Evolutionary conservation across 176 grass and related monocot species (phyloP), one percentile per base, ranked within the genome.

Genomic region (Aegilops tauschii): DNA sequence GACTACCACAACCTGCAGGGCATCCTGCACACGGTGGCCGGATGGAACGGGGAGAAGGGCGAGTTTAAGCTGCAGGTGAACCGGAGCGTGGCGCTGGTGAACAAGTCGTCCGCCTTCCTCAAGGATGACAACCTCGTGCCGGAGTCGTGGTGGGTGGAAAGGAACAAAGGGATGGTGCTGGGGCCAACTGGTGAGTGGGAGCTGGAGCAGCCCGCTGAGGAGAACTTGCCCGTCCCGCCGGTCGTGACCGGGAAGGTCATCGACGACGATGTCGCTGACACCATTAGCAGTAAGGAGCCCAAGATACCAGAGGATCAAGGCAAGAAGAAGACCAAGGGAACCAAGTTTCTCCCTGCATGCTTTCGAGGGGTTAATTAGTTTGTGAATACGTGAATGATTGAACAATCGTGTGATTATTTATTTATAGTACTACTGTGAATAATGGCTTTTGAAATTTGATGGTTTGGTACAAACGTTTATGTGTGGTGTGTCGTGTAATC

Each of bases 1-100:
- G 91, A 98, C 87, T 98, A 90, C 73, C 96, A 98, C 86, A 98
- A 98, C 79, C 79, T 98, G 82, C 96, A 98, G 87, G 96, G 91
- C 18, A 95, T 95, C 49, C 88, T 98, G 83, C 93, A 95, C 61
- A 88, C 82, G 18, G 91, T 95, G 81, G 95, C 91, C 0, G 95
- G 91, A 0, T 98, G 93, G 93, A 90, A 84, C 12, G 89, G 95
- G 3, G 65, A 95, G 79, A 82, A 90, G 29, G 80, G 52, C 16
- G 91, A 90, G 84, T 98, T 98, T 72, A 79, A 93, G 80, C 79
- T 95, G 54, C 84, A 95, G 82, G 95, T 98, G 93, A 78, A 78
- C 6, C 86, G 93, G 59, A 92, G 95, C 89, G 25, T 95, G 40
- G 93, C 93, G 61, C 83, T 98, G 64, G 95, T 98, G 32, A 98